Percentiles rank a stretch among this genome's conserved stretches.
phyloP scores from a whole-genome alignment of 2,329 filamentous ascomycete species.

The Hypoxylon sp. region DNA sequence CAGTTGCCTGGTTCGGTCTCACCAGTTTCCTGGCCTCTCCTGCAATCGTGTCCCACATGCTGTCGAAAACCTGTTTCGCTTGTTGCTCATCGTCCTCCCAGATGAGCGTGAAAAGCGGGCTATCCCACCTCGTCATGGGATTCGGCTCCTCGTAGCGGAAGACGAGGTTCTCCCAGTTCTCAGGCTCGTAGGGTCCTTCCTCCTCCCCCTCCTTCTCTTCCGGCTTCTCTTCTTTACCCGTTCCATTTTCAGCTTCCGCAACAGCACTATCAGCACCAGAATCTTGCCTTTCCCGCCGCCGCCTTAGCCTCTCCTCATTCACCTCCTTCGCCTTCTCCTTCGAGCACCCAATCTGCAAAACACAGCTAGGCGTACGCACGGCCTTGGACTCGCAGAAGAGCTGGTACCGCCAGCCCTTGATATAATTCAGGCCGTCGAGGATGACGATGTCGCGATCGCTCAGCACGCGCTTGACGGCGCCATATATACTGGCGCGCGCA shows the following conservation, averaged over 20 bases:
- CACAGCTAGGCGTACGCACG: conserved; percentile 79
- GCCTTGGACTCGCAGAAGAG: conserved; percentile 89
- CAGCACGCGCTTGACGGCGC: conserved; percentile 82
- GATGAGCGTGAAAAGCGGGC: conserved; percentile 83
- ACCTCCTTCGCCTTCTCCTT: conserved; percentile 67
- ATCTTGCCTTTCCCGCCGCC: conserved; percentile 60
- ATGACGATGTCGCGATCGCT: conserved; percentile 82
- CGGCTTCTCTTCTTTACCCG: conserved; percentile 49
- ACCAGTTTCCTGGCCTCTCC: conserved; percentile 75
- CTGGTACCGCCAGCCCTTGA: conserved; percentile 91
- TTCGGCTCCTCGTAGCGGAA: conserved; percentile 91
- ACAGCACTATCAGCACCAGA: conserved; percentile 48
- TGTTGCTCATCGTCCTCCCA: conserved; percentile 80
- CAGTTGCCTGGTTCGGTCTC: conserved; percentile 81
- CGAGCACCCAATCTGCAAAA: conserved; percentile 75
- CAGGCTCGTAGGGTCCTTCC: conserved; percentile 66
- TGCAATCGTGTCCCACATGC: conserved; percentile 81
- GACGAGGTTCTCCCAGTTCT: conserved; percentile 82
- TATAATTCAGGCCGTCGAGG: conserved; percentile 86
- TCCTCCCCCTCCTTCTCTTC: conserved; percentile 54
- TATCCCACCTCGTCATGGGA: conserved; percentile 87
- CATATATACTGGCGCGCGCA: conserved; percentile 81
- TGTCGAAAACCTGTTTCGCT: conserved; percentile 68
- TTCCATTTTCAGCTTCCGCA: conserved; percentile 46
- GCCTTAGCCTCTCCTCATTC: conserved; percentile 71